Percentiles rank a stretch among this genome's conserved stretches.
Conservation (phyloP, 1,284 basidiomycete genomes). For the Sanghuangporus sanghuang region DNA sequence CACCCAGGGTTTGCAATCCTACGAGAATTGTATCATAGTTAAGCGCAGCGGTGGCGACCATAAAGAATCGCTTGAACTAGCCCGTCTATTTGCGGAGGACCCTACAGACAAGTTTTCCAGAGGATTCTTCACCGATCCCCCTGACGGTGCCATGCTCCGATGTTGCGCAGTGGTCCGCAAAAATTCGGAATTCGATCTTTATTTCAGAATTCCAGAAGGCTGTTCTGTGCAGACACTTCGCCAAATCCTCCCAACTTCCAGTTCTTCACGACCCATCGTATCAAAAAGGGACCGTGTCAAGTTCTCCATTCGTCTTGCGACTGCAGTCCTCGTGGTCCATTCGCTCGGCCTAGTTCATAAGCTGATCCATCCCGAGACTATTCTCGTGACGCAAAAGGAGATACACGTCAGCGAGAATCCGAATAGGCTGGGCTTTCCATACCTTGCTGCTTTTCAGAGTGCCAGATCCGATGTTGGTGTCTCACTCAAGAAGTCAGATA, state of each 20-base stretch:
- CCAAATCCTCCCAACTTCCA: neutral
- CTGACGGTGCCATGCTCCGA: neutral
- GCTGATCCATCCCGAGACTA: slow-evolving; percentile 2
- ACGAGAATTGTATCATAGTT: neutral
- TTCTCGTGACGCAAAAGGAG: neutral
- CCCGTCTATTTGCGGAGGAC: neutral
- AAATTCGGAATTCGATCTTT: neutral
- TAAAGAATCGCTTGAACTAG: neutral
- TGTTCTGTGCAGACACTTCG: neutral
- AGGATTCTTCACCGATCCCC: neutral
- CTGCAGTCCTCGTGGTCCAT: slow-evolving; percentile 7
- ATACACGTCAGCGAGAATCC: neutral
- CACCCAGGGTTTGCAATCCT: neutral
- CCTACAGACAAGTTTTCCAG: neutral
- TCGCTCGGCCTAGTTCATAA: slow-evolving; percentile 11
- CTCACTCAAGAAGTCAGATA: neutral
- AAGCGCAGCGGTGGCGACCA: neutral
- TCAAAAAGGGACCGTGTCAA: neutral
- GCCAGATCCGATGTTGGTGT: neutral
- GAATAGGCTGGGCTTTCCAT: neutral
- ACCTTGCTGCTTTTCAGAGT: neutral
- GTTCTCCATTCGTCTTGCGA: neutral
- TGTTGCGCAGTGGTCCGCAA: neutral
- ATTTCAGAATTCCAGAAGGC: neutral
- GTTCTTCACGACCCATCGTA: neutral